phyloP scores from a whole-genome alignment of 305 asterid genomes.

The Euphrasia arctica region DNA sequence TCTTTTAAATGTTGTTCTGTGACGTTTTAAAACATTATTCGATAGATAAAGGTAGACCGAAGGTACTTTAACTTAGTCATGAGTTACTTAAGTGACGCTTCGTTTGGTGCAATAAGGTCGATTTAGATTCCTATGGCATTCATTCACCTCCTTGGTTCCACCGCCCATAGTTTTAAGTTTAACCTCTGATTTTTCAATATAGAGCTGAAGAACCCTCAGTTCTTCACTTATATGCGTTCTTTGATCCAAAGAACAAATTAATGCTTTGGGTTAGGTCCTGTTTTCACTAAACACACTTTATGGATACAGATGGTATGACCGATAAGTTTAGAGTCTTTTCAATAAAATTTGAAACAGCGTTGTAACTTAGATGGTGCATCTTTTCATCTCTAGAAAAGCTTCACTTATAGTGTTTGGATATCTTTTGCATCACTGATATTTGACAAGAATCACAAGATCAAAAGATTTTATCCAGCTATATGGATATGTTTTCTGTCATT shows the following conservation, averaged over 20 bases:
- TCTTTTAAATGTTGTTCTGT: too few relatives aligned
- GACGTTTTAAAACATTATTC: too few relatives aligned
- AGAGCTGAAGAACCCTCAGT: not conserved
- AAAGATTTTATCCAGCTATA: not conserved
- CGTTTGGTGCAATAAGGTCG: too few relatives aligned
- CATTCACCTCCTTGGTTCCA: not conserved
- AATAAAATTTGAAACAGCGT: too few relatives aligned
- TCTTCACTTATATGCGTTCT: not conserved
- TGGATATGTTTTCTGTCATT: conserved; percentile 4
- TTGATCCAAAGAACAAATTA: not conserved
- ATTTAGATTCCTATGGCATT: too few relatives aligned
- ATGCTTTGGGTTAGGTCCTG: not conserved
- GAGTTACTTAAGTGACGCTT: not conserved
- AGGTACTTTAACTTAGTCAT: too few relatives aligned
- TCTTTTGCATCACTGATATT: not conserved
- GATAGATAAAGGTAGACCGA: not conserved
- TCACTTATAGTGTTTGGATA: not conserved
- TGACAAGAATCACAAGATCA: not conserved
- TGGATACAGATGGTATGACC: too few relatives aligned
- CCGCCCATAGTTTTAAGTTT: not conserved
- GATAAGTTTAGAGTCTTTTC: conserved; percentile 2
- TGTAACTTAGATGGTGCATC: not conserved
- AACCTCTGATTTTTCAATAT: not conserved
- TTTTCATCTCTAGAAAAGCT: not conserved
- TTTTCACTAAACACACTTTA: not conserved